Conservation (phyloP, 2,329 filamentous ascomycete species). For the Neonectria neomacrospora region DNA sequence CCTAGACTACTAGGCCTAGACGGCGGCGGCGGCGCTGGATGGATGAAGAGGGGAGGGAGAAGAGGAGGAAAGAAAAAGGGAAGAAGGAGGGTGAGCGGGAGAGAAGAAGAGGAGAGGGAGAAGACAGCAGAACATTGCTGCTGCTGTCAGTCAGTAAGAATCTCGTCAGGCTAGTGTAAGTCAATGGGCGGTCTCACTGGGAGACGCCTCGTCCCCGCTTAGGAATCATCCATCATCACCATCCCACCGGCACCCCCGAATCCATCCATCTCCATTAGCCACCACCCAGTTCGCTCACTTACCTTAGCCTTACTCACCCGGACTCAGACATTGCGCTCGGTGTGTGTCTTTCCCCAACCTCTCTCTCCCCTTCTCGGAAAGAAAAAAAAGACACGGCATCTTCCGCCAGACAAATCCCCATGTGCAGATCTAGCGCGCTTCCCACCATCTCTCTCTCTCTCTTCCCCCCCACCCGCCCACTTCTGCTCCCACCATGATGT, state of each 20-base stretch:
- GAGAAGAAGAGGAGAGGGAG: background rate
- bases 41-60: background rate
- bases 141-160: background rate
- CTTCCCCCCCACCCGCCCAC: conserved; percentile 9
- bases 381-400: conserved; percentile 1
- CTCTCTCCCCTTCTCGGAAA: background rate
- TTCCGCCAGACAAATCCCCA: conserved; percentile 14
- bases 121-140: background rate
- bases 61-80: background rate
- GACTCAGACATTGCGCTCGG: background rate
- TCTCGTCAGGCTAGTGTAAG: conserved; percentile 4
- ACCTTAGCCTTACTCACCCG: background rate
- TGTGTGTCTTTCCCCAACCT: background rate
- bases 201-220: background rate
- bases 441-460: background rate
- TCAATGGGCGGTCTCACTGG: background rate
- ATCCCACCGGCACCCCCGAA: conserved; percentile 8
- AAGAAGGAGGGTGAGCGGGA: background rate
- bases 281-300: background rate
- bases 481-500: background rate
- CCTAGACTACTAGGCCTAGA: background rate
- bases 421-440: conserved; percentile 23
- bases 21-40: background rate
- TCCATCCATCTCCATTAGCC: background rate
- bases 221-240: conserved; percentile 4